Evolutionary conservation across 805 yeast species (phyloP).

Genomic region (Debaryomyces prosopidis): DNA sequence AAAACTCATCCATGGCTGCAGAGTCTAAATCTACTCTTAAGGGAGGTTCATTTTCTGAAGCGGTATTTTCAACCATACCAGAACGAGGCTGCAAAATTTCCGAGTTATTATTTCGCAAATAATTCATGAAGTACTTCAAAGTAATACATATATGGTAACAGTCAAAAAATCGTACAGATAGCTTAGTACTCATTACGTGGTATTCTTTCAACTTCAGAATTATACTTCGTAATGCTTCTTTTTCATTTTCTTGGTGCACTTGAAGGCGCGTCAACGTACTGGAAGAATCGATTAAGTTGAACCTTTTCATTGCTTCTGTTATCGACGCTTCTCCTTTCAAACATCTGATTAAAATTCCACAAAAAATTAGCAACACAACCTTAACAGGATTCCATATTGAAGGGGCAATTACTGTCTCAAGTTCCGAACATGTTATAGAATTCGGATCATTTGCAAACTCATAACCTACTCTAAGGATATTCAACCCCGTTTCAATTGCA

Average conservation of each 20-base stretch:
- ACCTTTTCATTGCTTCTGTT: slow-evolving; percentile 1
- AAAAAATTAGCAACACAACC: neutral
- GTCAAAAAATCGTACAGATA: neutral
- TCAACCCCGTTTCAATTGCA: slow-evolving; percentile 6
- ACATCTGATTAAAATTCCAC: slow-evolving; percentile 5
- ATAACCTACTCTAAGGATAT: slow-evolving; percentile 3
- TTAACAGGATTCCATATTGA: slow-evolving; percentile 3
- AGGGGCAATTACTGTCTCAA: slow-evolving; percentile 6
- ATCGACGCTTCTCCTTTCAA: slow-evolving; percentile 5
- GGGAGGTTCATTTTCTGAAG: too few relatives aligned
- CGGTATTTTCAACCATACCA: neutral
- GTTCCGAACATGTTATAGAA: slow-evolving; percentile 5
- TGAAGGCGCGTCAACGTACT: slow-evolving; percentile 3
- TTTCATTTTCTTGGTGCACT: slow-evolving; percentile 1
- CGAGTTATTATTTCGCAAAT: neutral
- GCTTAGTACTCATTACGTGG: neutral
- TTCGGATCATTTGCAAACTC: slow-evolving; percentile 5
- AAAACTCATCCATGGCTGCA: neutral
- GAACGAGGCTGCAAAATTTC: neutral
- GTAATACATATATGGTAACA: slow-evolving; percentile 1
- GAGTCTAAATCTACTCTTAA: too few relatives aligned
- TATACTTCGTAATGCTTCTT: neutral
- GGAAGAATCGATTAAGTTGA: slow-evolving; percentile 7
- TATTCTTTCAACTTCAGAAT: slow-evolving; percentile 1
- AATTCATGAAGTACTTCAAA: neutral